Evolutionary conservation across 202 grass and related monocot species (phyloP).

Genomic region (Thinopyrum obtusiflorum): DNA sequence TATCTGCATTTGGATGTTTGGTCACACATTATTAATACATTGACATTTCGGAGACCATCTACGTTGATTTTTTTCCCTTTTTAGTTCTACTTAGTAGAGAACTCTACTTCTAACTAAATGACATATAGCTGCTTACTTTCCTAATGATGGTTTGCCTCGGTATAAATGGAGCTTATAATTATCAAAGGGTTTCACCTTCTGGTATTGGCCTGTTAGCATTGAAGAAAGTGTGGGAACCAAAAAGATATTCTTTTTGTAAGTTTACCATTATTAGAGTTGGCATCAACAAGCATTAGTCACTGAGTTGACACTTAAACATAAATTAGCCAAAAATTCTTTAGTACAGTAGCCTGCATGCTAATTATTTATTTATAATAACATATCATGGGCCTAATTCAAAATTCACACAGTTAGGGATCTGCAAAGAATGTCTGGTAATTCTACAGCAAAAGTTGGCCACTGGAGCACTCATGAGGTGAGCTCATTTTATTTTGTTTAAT

Average conservation of each 20-base stretch:
- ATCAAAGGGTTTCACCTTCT: conserved; percentile 6
- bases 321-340: not conserved
- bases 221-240: not conserved
- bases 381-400: conserved; percentile 50
- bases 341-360: not conserved
- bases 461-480: conserved; percentile 72
- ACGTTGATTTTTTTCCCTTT: not conserved
- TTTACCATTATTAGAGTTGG: not conserved
- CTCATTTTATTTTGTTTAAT: conserved; percentile 25
- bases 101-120: not conserved
- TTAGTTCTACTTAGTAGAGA: not conserved
- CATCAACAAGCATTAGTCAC: not conserved
- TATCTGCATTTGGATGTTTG: not conserved
- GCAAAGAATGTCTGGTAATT: conserved; percentile 94
- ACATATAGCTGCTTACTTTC: not conserved
- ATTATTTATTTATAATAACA: conserved; percentile 9
- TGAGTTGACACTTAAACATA: not conserved
- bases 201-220: not conserved
- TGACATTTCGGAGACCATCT: not conserved
- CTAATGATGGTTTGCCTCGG: not conserved
- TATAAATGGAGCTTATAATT: not conserved
- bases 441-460: conserved; percentile 72
- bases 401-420: conserved; percentile 91
- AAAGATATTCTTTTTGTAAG: conserved; percentile 10
- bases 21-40: not conserved